Evolutionary conservation across 805 yeast species (phyloP), one percentile per base, ranked within the genome.

Genomic region (Suhomyces emberorum): DNA sequence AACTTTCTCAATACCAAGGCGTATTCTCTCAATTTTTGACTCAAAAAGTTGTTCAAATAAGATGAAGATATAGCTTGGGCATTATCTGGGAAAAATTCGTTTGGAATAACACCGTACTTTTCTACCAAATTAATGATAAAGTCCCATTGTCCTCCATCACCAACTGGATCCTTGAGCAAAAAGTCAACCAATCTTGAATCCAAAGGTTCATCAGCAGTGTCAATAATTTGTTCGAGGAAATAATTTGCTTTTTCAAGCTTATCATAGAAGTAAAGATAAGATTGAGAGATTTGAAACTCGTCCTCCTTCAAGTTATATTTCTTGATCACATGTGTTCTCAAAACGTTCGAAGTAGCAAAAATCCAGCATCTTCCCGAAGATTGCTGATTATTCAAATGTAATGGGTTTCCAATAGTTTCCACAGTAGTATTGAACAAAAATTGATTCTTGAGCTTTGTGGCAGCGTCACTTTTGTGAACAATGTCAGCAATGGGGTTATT

Each of bases 71-170:
- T 75, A 18, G 77, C 68, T 35, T 75, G 76, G 11, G 71, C 71
- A 37, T 77, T 69, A 57, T 87, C 95, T 8, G 91, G 89, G 62
- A 74, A 88, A 12, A 77, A 57, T 45, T 74, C 76, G 52, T 81
- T 70, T 25, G 96, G 96, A 35, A 87, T 84, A 35, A 83, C 54
- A 19, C 95, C 95, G 50, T 87, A 88, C 60, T 87, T 88, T 44
- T 79, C 77, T 34, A 86, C 74, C 39, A 88, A 57, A 59, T 86
- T 84, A 32, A 81, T 69, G 55, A 85, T 76, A 93, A 87, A 83
- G 46, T 83, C 81, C 72, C 83, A 86, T 61, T 87, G 95, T 35
- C 96, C 95, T 48, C 96, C 95, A 54, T 88, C 95, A 40, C 73
- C 57, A 30, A 80, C 77, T 16, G 95, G 95, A 37, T 76, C 81